phyloP scores from a whole-genome alignment of 179 eudicot genomes.

The Amaranthus tricolor region DNA sequence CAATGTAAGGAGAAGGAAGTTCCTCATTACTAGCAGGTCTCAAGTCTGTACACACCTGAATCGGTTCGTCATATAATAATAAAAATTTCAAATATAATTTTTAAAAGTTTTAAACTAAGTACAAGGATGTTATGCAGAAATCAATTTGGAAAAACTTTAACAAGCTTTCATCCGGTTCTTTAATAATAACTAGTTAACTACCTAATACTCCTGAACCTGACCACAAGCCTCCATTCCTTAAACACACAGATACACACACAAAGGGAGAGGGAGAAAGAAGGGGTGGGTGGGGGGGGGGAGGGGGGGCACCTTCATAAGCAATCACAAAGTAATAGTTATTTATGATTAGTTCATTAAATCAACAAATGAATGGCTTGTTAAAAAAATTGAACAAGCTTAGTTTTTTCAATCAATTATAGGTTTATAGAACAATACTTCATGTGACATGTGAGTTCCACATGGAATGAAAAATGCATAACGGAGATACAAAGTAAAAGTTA shows the following conservation, averaged over 20 bases:
- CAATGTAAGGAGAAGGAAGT: conserved; percentile 80
- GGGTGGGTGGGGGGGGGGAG: no score
- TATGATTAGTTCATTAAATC: not conserved
- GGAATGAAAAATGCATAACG: no score
- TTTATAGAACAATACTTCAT: not conserved
- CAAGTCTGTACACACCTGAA: conserved; percentile 77
- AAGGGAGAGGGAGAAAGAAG: not conserved
- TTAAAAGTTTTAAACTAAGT: not conserved
- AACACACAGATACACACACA: not conserved
- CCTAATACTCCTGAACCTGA: not conserved
- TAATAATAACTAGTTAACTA: not conserved
- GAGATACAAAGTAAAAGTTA: no score
- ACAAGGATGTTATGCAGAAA: not conserved
- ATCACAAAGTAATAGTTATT: not conserved
- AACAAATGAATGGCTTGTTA: not conserved
- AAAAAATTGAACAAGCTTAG: not conserved
- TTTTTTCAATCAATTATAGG: not conserved
- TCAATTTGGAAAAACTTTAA: not conserved
- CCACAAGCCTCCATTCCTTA: not conserved
- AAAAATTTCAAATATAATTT: conserved; percentile 9
- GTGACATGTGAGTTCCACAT: not conserved
- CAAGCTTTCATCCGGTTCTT: not conserved
- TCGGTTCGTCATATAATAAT: conserved; percentile 44
- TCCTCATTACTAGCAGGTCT: conserved; percentile 94
- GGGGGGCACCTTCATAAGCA: not conserved